Evolutionary conservation across 2,329 filamentous ascomycete species (phyloP).

Genomic region (Colletotrichum sp.): DNA sequence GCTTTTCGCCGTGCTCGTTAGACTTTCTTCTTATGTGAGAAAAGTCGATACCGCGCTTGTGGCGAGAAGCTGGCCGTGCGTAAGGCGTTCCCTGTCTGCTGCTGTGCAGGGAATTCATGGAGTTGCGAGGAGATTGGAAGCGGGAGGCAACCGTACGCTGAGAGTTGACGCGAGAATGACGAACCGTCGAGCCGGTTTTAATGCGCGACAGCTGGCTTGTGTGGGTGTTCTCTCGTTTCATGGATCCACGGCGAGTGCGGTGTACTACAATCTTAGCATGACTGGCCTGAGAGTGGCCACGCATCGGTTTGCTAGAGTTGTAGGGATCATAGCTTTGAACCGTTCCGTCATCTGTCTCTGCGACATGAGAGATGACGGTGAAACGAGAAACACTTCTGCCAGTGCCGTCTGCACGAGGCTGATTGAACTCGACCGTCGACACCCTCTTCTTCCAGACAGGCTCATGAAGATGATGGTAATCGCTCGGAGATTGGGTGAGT

Average conservation of each 20-base stretch:
- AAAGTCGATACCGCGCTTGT: slow-evolving; percentile 62
- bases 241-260: slow-evolving; percentile 37
- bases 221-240: slow-evolving; percentile 35
- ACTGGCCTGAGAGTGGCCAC: slow-evolving; percentile 54
- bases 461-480: slow-evolving; percentile 82
- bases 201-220: slow-evolving; percentile 34
- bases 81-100: slow-evolving; percentile 47
- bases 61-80: slow-evolving; percentile 46
- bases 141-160: slow-evolving; percentile 33
- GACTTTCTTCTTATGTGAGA: slow-evolving; percentile 49
- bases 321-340: slow-evolving; percentile 83
- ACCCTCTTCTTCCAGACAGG: slow-evolving; percentile 63
- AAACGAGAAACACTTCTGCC: slow-evolving; percentile 64
- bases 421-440: slow-evolving; percentile 65
- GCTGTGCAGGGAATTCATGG: slow-evolving; percentile 56
- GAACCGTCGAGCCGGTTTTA: slow-evolving; percentile 37
- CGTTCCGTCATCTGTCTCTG: slow-evolving; percentile 56
- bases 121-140: slow-evolving; percentile 41
- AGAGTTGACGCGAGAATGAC: slow-evolving; percentile 32
- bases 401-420: slow-evolving; percentile 49
- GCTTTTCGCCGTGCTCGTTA: slow-evolving; percentile 15
- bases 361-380: slow-evolving; percentile 68
- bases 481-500: slow-evolving; percentile 84
- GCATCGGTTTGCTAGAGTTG: slow-evolving; percentile 64
- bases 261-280: slow-evolving; percentile 75